A percentile compares a stretch with the other conserved stretches of the same genome.
These are phyloP conservation scores for Ceratocystis papillata DNA, from an alignment of 2,329 filamentous ascomycete genomes.

Conservation along the genomic window DNA sequence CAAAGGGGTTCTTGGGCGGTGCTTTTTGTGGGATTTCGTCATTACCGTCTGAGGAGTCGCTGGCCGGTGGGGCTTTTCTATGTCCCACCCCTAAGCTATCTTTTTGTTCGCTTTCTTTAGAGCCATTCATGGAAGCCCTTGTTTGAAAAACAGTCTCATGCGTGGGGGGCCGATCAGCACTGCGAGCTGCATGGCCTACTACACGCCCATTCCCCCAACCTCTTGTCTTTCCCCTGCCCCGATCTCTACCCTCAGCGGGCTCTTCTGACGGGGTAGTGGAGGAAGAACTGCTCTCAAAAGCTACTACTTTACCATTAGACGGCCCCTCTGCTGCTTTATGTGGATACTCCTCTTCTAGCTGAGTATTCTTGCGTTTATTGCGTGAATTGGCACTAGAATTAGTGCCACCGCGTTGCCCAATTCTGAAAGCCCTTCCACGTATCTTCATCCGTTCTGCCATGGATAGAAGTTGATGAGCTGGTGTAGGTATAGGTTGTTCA, in stretches of 20 bases:
- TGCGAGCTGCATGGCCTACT: neutral
- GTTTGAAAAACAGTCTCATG: neutral
- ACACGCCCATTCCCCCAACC: neutral
- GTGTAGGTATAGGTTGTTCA: constrained; percentile 10
- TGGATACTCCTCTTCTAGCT: neutral
- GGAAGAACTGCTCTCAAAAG: neutral
- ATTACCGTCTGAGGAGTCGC: constrained; percentile 1
- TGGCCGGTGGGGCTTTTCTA: neutral
- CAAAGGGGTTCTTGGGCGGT: neutral
- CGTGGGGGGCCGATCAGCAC: neutral
- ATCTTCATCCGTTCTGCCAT: constrained; percentile 48
- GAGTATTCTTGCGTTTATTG: neutral
- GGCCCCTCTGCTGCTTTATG: neutral
- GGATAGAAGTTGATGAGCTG: constrained; percentile 37
- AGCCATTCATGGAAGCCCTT: neutral
- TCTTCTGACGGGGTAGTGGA: neutral
- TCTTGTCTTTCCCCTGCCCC: neutral
- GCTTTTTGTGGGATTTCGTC: neutral
- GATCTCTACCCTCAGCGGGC: neutral
- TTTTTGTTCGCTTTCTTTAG: neutral
- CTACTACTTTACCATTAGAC: neutral
- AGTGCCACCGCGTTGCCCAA: constrained; percentile 30
- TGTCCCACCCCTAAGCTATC: neutral
- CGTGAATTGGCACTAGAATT: neutral
- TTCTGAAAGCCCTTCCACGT: constrained; percentile 44